A percentile compares a stretch with the other conserved stretches of the same genome.
These are phyloP conservation scores for Neurospora sp. DNA, from an alignment of 495 filamentous ascomycete genomes.

Conservation along the genomic window DNA sequence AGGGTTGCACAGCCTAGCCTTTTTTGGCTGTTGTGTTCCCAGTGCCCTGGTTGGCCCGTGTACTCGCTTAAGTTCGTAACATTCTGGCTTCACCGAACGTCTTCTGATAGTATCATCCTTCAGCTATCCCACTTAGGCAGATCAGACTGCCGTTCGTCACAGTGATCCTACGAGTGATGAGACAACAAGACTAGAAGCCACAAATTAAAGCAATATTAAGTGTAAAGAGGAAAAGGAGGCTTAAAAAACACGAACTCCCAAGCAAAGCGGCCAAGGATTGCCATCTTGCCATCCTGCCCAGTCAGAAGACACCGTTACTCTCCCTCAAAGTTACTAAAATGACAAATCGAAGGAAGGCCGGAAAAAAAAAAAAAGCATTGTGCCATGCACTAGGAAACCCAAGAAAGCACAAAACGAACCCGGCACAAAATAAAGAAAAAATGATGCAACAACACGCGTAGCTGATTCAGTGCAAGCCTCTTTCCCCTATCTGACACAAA, in stretches of 20 bases:
- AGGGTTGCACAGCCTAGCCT: too few relatives aligned
- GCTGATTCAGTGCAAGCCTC: background rate
- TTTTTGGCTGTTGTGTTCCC: too few relatives aligned
- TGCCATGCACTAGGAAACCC: background rate
- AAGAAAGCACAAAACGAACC: background rate
- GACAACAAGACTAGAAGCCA: too few relatives aligned
- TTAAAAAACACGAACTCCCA: background rate
- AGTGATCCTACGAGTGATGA: too few relatives aligned
- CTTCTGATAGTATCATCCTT: too few relatives aligned
- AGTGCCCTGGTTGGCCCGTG: too few relatives aligned
- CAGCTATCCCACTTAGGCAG: too few relatives aligned
- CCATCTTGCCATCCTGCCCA: background rate
- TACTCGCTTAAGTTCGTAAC: too few relatives aligned
- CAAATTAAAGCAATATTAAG: too few relatives aligned
- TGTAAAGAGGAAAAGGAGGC: too few relatives aligned
- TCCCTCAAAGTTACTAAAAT: background rate
- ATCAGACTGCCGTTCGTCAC: too few relatives aligned
- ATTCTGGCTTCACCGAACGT: too few relatives aligned
- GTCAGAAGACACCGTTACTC: background rate
- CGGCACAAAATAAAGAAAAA: background rate
- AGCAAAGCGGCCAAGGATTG: background rate
- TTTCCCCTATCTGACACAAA: background rate
- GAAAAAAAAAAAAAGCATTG: background rate
- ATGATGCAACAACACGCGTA: background rate
- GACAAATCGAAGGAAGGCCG: background rate